Conservation (phyloP, 495 filamentous ascomycete species). For the Venustampulla echinocandica region DNA sequence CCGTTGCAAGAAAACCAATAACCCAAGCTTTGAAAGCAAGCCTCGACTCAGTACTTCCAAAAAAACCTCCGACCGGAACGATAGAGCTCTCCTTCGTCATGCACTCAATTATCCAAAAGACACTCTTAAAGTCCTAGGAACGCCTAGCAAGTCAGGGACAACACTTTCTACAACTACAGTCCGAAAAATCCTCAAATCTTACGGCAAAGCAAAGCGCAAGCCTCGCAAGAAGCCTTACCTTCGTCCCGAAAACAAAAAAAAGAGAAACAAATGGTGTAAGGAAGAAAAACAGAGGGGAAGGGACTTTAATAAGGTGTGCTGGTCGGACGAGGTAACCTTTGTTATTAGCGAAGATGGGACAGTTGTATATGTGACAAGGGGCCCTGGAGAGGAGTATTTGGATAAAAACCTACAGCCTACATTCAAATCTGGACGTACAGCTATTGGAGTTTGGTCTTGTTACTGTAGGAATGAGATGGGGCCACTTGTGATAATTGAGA, state of each 20-base stretch:
- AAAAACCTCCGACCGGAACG: not conserved
- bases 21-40: not conserved
- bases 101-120: slow-evolving; percentile 29
- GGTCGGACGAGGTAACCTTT: slow-evolving; percentile 10
- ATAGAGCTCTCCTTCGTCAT: slow-evolving; percentile 4
- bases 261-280: not conserved
- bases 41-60: not conserved
- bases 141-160: slow-evolving; percentile 4
- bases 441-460: slow-evolving; percentile 2
- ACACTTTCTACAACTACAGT: slow-evolving; percentile 3
- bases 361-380: slow-evolving; percentile 4
- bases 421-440: slow-evolving; percentile 7
- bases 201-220: slow-evolving; percentile 6
- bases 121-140: not conserved
- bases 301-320: slow-evolving; percentile 4
- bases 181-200: slow-evolving; percentile 1
- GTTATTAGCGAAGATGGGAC: not conserved
- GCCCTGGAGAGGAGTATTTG: slow-evolving; percentile 1
- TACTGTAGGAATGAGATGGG: slow-evolving; percentile 10
- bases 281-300: slow-evolving; percentile 2
- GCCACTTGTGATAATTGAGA: no score
- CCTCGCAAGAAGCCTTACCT: slow-evolving; percentile 10
- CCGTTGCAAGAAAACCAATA: not conserved
- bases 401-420: slow-evolving; percentile 6
- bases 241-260: not conserved